phyloP scores from a whole-genome alignment of 2,329 filamentous ascomycete species.

The Emydomyces testavorans region DNA sequence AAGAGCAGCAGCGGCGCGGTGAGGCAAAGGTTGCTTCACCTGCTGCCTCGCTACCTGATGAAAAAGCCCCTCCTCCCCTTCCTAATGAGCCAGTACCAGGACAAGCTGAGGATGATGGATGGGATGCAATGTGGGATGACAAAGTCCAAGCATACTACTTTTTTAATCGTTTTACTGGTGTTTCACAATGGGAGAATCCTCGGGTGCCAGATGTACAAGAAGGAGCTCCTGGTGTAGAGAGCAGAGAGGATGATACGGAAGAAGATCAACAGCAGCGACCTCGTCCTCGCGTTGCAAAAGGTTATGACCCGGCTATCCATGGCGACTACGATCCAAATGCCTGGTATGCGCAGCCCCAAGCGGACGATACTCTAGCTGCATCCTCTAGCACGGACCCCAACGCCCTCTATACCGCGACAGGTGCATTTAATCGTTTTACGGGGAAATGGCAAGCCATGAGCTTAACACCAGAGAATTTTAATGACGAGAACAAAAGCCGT shows the following conservation, averaged over 20 bases:
- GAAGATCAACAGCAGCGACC: slow-evolving; percentile 27
- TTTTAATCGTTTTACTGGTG: slow-evolving; percentile 65
- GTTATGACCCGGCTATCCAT: slow-evolving; percentile 93
- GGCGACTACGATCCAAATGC: slow-evolving; percentile 92
- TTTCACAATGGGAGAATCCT: slow-evolving; percentile 77
- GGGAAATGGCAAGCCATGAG: slow-evolving; percentile 64
- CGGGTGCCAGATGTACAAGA: slow-evolving; percentile 46
- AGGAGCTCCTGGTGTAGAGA: slow-evolving; percentile 22
- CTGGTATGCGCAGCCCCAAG: slow-evolving; percentile 62
- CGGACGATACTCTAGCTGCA: slow-evolving; percentile 28
- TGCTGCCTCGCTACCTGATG: slow-evolving; percentile 33
- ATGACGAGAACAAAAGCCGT: slow-evolving; percentile 73
- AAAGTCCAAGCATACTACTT: slow-evolving; percentile 64
- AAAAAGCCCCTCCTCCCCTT: slow-evolving; percentile 38
- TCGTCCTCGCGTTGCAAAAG: slow-evolving; percentile 43
- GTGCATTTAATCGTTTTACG: slow-evolving; percentile 82
- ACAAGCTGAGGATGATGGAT: slow-evolving; percentile 51
- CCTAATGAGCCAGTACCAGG: slow-evolving; percentile 43
- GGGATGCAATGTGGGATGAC: slow-evolving; percentile 69
- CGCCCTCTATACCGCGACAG: slow-evolving; percentile 53
- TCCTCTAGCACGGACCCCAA: slow-evolving; percentile 31
- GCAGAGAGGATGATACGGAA: slow-evolving; percentile 28
- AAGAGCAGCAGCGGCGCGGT: slow-evolving; percentile 6
- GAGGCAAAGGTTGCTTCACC: slow-evolving; percentile 19
- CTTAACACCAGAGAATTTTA: slow-evolving; percentile 61